Percentiles rank a stretch among this genome's conserved stretches.
These are phyloP conservation scores for Leptographium procerum DNA, from an alignment of 2,329 filamentous ascomycete genomes.

Conservation along the genomic window DNA sequence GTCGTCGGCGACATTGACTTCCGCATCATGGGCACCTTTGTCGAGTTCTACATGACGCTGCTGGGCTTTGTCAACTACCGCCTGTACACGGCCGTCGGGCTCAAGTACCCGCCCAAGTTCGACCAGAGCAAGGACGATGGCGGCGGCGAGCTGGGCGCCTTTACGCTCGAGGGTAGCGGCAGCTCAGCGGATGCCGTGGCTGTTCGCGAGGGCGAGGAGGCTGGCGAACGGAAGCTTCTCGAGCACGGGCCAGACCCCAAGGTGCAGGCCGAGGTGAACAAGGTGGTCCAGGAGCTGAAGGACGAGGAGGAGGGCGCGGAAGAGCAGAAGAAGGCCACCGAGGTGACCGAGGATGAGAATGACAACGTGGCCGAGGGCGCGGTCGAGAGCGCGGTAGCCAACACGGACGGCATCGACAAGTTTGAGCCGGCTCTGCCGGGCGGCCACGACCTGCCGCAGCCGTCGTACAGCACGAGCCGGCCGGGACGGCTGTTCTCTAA, in stretches of 20 bases:
- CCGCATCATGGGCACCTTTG: conserved; percentile 97
- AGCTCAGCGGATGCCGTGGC: conserved; percentile 32
- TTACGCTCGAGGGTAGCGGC: conserved; percentile 70
- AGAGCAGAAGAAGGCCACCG: conserved; percentile 47
- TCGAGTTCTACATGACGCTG: conserved; percentile 97
- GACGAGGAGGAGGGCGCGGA: conserved; percentile 19
- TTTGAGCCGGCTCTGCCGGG: conserved; percentile 78
- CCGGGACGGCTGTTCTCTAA: conserved; percentile 71
- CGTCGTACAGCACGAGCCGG: conserved; percentile 52
- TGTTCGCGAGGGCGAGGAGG: conserved; percentile 37
- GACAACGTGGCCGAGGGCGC: conserved; percentile 34
- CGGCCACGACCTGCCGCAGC: conserved; percentile 78
- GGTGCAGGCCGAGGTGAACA: conserved; percentile 55
- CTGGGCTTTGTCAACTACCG: conserved; percentile 94
- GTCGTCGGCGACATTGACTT: conserved; percentile 93
- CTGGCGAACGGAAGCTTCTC: conserved; percentile 27
- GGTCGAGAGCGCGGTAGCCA: conserved; percentile 24
- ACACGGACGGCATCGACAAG: conserved; percentile 62
- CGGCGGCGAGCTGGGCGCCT: conserved; percentile 81
- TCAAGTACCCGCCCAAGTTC: conserved; percentile 95
- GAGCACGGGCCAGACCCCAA: conserved; percentile 46
- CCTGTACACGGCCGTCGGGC: conserved; percentile 78
- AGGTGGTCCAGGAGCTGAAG: conserved; percentile 58
- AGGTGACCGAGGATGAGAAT: conserved; percentile 26
- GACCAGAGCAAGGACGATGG: conserved; percentile 77